Conservation (phyloP, 768 basidiomycete genomes). For the Lactifluus rugatus region DNA sequence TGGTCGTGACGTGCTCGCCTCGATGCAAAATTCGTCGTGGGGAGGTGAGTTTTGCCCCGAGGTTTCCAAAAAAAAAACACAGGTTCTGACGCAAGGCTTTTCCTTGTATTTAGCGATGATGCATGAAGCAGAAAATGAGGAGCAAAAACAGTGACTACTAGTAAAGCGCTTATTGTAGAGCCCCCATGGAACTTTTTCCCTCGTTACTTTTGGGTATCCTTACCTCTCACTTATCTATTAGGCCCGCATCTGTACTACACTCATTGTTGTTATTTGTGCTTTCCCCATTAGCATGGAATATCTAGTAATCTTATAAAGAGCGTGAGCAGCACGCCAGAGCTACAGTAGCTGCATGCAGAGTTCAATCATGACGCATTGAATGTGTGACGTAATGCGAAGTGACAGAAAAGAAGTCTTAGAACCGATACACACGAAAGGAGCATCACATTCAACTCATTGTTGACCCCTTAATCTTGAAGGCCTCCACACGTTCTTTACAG, state of each 20-base stretch:
- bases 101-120: conserved; percentile 30
- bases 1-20: conserved; percentile 36
- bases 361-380: not conserved
- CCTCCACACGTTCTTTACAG: conserved; percentile 38
- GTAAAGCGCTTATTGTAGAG: not conserved
- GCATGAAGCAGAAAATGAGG: conserved; percentile 37
- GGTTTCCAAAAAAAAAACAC: not conserved
- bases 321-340: not conserved
- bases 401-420: not conserved
- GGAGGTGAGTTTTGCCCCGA: conserved; percentile 39
- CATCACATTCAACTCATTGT: not conserved
- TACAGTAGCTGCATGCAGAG: not conserved
- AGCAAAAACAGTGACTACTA: conserved; percentile 20
- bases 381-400: not conserved
- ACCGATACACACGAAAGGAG: not conserved
- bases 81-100: not conserved
- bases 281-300: conserved; percentile 1
- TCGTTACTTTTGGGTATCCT: not conserved
- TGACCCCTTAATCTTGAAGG: conserved; percentile 20
- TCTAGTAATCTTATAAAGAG: conserved; percentile 7
- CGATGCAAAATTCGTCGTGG: conserved; percentile 63
- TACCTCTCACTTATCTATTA: conserved; percentile 1
- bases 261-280: conserved; percentile 9
- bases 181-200: not conserved
- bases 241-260: conserved; percentile 13